phyloP scores from a whole-genome alignment of 2,329 filamentous ascomycete species.

The Ophioceras dolichostomum region DNA sequence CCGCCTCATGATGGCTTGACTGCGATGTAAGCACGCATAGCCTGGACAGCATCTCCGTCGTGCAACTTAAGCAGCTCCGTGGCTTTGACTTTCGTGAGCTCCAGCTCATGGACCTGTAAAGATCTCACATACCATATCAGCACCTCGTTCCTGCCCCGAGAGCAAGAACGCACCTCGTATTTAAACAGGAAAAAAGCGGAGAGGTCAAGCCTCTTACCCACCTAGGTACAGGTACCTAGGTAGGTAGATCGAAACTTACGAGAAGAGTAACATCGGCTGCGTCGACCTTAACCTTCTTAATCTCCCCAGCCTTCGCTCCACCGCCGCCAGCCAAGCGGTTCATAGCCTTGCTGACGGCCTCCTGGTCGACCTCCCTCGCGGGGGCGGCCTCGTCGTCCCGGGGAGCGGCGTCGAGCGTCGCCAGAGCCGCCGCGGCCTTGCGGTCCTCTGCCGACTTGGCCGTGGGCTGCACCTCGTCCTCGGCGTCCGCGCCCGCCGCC shows the following conservation, averaged over 20 bases:
- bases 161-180: too few species aligned
- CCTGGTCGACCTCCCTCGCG: constrained; percentile 52
- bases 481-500: constrained; percentile 43
- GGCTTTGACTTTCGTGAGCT: constrained; percentile 58
- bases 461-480: constrained; percentile 37
- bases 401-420: constrained; percentile 48
- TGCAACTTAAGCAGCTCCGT: constrained; percentile 62
- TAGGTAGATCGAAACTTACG: too few species aligned
- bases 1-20: too few species aligned
- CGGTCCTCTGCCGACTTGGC: constrained; percentile 63
- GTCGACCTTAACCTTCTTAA: constrained; percentile 62
- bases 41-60: constrained; percentile 57
- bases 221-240: too few species aligned
- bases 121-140: too few species aligned
- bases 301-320: constrained; percentile 15
- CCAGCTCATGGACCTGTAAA: constrained; percentile 55
- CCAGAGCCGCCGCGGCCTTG: constrained; percentile 63
- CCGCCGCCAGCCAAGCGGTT: constrained; percentile 34
- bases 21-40: constrained; percentile 45
- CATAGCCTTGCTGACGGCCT: constrained; percentile 62
- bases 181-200: too few species aligned
- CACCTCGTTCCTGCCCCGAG: too few species aligned
- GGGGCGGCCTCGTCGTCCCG: constrained; percentile 32
- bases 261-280: constrained; percentile 57
- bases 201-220: too few species aligned